These are phyloP conservation scores for barley (Hordeum vulgare) DNA, from an alignment of 176 grass and related monocot species.

Conservation along the genomic window MorexV3_pseudomolecules_assembly NC_058521.1:23755504-23756003, in stretches of 20 bases:
- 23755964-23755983: neutral
- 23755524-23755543: slow-evolving; percentile 94
- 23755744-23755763: neutral
- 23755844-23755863: neutral
- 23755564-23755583: slow-evolving; percentile 80
- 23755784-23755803: neutral
- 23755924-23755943: neutral
- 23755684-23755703: neutral
- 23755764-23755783: neutral
- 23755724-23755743: neutral
- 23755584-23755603: slow-evolving; percentile 22
- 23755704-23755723: neutral
- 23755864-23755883: neutral
- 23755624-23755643: neutral
- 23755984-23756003: neutral
- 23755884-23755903: neutral
- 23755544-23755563: slow-evolving; percentile 82
- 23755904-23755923: neutral
- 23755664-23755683: neutral
- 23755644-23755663: neutral
- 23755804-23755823: neutral
- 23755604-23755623: neutral
- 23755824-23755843: neutral
- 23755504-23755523: slow-evolving; percentile 81
- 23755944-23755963: neutral